A percentile compares a stretch with the other conserved stretches of the same genome.
phyloP scores from a whole-genome alignment of 257 asterid species.

The Nyctanthes arbortristis region DNA sequence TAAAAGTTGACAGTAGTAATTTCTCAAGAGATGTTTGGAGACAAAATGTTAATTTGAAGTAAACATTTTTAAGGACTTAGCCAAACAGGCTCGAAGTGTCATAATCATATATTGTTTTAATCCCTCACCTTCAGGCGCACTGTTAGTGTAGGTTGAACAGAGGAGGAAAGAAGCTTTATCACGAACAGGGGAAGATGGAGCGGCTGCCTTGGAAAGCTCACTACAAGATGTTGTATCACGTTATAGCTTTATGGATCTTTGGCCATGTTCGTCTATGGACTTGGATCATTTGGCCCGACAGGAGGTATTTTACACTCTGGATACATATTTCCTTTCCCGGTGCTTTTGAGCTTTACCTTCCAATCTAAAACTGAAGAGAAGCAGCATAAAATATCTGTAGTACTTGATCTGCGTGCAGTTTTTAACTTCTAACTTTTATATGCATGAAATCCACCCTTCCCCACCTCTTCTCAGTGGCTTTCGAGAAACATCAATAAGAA shows the following conservation, averaged over 20 bases:
- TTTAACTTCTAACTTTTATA: background rate
- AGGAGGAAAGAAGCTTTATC: constrained; percentile 93
- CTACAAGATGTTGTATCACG: constrained; percentile 88
- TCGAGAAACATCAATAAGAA: constrained; percentile 65
- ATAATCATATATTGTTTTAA: background rate
- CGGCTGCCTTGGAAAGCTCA: constrained; percentile 62
- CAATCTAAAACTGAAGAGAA: constrained; percentile 11
- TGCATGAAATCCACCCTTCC: background rate
- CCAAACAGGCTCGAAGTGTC: background rate
- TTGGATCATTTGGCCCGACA: constrained; percentile 88
- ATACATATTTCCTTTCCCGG: background rate
- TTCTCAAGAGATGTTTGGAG: background rate
- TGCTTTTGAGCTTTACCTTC: background rate
- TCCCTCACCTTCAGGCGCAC: constrained; percentile 5
- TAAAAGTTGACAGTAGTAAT: background rate
- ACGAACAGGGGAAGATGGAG: constrained; percentile 66
- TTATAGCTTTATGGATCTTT: constrained; percentile 89
- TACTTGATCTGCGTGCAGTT: background rate
- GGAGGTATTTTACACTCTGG: constrained; percentile 56
- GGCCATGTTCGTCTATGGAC: constrained; percentile 96
- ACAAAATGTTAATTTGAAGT: background rate
- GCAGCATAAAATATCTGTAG: constrained; percentile 3
- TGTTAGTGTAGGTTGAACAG: constrained; percentile 78
- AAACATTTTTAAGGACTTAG: background rate
- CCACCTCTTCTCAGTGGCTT: constrained; percentile 62